These are phyloP conservation scores for Yueomyces sinensis DNA, from an alignment of 805 yeast species.

Conservation along the genomic window DNA sequence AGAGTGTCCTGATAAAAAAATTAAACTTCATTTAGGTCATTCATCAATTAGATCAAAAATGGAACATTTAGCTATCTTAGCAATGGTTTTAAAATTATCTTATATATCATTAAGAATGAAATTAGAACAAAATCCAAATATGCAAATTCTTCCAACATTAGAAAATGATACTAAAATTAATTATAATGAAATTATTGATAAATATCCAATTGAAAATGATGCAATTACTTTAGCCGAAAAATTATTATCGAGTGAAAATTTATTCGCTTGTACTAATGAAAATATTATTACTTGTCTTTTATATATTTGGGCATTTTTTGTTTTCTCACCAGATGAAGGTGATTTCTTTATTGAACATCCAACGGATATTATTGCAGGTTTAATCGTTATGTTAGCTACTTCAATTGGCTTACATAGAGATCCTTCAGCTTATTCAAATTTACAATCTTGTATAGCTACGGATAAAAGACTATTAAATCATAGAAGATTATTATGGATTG, in stretches of 20 bases:
- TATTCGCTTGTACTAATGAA: slow-evolving; percentile 22
- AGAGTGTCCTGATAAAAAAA: slow-evolving; percentile 3
- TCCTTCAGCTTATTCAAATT: slow-evolving; percentile 18
- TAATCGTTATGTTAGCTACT: slow-evolving; percentile 18
- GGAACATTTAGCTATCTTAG: slow-evolving; percentile 14
- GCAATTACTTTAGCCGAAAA: slow-evolving; percentile 16
- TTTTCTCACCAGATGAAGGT: slow-evolving; percentile 24
- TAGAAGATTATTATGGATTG: slow-evolving; percentile 21
- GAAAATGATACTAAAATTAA: slow-evolving; percentile 4
- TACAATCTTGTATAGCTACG: slow-evolving; percentile 1
- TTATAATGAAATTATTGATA: slow-evolving; percentile 9
- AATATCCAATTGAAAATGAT: slow-evolving; percentile 17
- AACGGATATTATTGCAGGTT: slow-evolving; percentile 21
- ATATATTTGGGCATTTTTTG: slow-evolving; percentile 23
- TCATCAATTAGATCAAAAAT: slow-evolving; percentile 17
- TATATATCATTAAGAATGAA: slow-evolving; percentile 15
- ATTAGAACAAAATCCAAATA: slow-evolving; percentile 5
- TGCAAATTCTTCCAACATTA: too few relatives aligned
- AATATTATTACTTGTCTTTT: slow-evolving; percentile 18
- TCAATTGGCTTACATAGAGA: slow-evolving; percentile 24
- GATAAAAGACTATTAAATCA: slow-evolving; percentile 15
- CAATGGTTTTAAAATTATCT: slow-evolving; percentile 18
- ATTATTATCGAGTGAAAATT: slow-evolving; percentile 18
- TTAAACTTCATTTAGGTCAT: slow-evolving; percentile 15
- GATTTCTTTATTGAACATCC: slow-evolving; percentile 23